These are phyloP conservation scores for Gastrolobium villosum DNA, from an alignment of 306 rosid species.

Conservation along the genomic window DNA sequence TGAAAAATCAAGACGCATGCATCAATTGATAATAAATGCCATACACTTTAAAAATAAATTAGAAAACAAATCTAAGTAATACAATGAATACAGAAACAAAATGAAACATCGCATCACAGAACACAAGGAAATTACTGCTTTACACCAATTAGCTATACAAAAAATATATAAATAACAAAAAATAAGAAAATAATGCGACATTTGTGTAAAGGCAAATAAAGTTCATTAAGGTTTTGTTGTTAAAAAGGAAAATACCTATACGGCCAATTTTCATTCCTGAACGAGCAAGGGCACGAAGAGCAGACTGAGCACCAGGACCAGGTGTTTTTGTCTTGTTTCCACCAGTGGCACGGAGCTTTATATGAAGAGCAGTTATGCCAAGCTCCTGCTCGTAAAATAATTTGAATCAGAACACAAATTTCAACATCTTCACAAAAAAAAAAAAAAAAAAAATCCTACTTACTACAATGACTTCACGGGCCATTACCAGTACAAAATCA, in stretches of 20 bases:
- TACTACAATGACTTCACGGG: neutral
- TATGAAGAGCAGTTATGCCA: conserved; percentile 87
- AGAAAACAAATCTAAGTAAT: neutral
- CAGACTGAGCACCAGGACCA: conserved; percentile 96
- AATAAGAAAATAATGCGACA: neutral
- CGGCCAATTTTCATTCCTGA: conserved; percentile 97
- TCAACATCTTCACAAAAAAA: neutral
- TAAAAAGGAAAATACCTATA: conserved; percentile 60
- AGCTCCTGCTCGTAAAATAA: conserved; percentile 62
- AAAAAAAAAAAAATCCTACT: neutral
- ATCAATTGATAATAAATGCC: neutral
- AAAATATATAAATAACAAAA: too few relatives aligned
- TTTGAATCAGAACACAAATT: neutral
- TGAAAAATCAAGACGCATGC: conserved; percentile 43
- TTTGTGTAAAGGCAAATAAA: neutral
- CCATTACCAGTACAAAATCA: neutral
- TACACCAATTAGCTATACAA: neutral
- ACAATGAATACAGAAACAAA: neutral
- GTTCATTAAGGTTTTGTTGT: neutral
- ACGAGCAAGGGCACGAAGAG: conserved; percentile 92
- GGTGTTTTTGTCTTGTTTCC: conserved; percentile 94
- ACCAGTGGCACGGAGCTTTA: conserved; percentile 90
- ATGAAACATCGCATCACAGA: neutral
- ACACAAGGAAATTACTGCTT: neutral
- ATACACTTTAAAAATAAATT: neutral